These are phyloP conservation scores for Encephalitozoon hellem DNA, from an alignment of 371 early-diverging fungal species.

Conservation along the genomic window DNA sequence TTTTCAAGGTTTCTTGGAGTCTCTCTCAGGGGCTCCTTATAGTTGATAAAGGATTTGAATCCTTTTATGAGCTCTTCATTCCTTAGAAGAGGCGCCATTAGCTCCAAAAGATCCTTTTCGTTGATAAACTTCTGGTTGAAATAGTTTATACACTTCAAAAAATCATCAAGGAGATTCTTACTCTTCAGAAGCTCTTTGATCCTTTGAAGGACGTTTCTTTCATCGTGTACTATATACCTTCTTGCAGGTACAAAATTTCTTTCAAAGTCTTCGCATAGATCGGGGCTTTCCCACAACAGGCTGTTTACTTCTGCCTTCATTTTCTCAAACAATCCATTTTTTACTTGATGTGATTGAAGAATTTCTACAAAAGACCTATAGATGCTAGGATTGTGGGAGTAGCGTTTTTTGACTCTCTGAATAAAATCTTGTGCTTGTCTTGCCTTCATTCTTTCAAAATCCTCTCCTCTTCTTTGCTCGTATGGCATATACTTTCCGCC, in stretches of 20 bases:
- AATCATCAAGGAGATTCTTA: constrained; percentile 79
- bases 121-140: constrained; percentile 85
- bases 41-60: constrained; percentile 86
- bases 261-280: constrained; percentile 59
- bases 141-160: constrained; percentile 83
- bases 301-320: constrained; percentile 42
- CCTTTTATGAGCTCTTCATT: constrained; percentile 69
- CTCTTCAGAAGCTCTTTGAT: constrained; percentile 64
- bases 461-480: not conserved
- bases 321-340: constrained; percentile 27
- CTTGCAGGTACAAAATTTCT: constrained; percentile 80
- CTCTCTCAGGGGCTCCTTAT: constrained; percentile 64
- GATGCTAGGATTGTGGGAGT: constrained; percentile 43
- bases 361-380: constrained; percentile 57
- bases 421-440: constrained; percentile 55
- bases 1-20: not conserved
- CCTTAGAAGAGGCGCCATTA: constrained; percentile 71
- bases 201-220: constrained; percentile 31
- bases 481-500: not conserved
- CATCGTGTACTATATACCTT: constrained; percentile 24
- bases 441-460: constrained; percentile 31
- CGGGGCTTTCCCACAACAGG: constrained; percentile 52
- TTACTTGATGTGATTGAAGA: constrained; percentile 47
- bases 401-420: constrained; percentile 56
- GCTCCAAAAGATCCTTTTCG: constrained; percentile 68